These are phyloP conservation scores for Botrytis sinoallii DNA, from an alignment of 2,329 filamentous ascomycete species.

Conservation along the genomic window DNA sequence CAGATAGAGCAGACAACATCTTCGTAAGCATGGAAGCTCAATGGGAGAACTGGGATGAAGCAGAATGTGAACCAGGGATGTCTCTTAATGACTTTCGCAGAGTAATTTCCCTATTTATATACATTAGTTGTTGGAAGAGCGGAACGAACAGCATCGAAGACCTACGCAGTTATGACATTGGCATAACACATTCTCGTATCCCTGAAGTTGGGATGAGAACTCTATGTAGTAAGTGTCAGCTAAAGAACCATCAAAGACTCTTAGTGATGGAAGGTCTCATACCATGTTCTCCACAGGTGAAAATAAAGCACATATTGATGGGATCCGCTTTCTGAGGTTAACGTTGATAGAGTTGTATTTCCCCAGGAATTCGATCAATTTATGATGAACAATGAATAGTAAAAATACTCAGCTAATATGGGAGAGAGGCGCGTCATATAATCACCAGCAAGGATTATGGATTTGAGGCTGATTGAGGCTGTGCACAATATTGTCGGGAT, in stretches of 20 bases:
- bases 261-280: conserved; percentile 18
- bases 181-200: conserved; percentile 59
- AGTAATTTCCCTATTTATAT: conserved; percentile 53
- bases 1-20: conserved; percentile 74
- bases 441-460: conserved; percentile 6
- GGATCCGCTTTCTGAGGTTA: conserved; percentile 4
- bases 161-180: conserved; percentile 60
- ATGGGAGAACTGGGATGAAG: conserved; percentile 71
- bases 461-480: conserved; percentile 10
- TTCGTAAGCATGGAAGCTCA: conserved; percentile 63
- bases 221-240: conserved; percentile 30
- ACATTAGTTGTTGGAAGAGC: background rate
- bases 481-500: background rate
- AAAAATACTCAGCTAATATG: background rate
- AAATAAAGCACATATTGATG: conserved; percentile 23
- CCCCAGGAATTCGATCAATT: conserved; percentile 4
- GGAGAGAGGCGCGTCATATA: conserved; percentile 10
- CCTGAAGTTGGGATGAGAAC: conserved; percentile 41
- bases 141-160: background rate
- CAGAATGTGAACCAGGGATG: conserved; percentile 78
- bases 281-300: conserved; percentile 38
- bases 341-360: conserved; percentile 2
- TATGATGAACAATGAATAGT: background rate
- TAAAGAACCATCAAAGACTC: background rate
- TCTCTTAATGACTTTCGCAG: conserved; percentile 57